Evolutionary conservation across 371 early-diverging fungal genomes (phyloP), one percentile per base, ranked within the genome.

Genomic region (Actinomortierella wolfii): DNA sequence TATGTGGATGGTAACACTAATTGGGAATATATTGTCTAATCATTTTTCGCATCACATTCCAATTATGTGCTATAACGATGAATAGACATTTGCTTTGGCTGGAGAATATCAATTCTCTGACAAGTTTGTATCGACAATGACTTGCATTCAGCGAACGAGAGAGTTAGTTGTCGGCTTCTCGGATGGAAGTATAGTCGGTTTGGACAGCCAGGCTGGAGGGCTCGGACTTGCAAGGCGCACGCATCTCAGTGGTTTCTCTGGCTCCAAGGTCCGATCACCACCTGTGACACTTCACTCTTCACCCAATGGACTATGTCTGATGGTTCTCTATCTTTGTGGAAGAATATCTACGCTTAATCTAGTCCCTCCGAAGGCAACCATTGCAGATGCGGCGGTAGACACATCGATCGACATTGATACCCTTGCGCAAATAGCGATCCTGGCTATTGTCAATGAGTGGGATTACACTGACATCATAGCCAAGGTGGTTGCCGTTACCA

Each of bases 401-500:
- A 11, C 34, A 6, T 11, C 34, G 34, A 24, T 66, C 18, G 73
- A 73, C 39, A 9, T 73, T 24, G 73, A 73, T 11, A 26, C 56
- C 18, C 28, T 55, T 14, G 53, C 58, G 45, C 63, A 66, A 20
- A 45, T 52, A n/a, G 57, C 73, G 2, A 42, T 73, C 3, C 6
- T 62, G 18, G 73, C 73, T 3, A 15, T 73, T 18, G 39, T 73
- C 39, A 73, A 73, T 20, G 73, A 73, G 7, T 56, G 61, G 59
- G 73, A 73, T 40, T 73, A 73, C 34, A 66, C 73, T 1, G 73
- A 73, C 28, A 61, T 73, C 26, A 49, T 73, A 6, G 44, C 67
- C 1, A 45, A 59, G 14, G 45, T 73, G 17, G 59, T 61, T 51
- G 55, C 49, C 39, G 62, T 67, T 9, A 39, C 62, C 17, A 61